Evolutionary conservation across 176 grass and related monocot species (phyloP).

Genomic region (Thalia dealbata): DNA sequence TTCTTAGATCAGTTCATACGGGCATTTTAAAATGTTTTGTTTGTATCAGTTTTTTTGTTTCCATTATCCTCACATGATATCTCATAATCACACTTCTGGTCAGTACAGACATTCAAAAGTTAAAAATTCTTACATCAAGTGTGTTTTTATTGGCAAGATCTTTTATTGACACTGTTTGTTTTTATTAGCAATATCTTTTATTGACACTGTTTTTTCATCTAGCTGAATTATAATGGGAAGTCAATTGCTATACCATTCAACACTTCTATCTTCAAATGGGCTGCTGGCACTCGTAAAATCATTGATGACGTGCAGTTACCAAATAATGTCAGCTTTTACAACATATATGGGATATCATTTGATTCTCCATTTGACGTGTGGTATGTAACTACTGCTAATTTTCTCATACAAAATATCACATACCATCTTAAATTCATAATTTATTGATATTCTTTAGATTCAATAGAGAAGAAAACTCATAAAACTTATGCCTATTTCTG

Average conservation of each 20-base stretch:
- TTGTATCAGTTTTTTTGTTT: too few relatives aligned
- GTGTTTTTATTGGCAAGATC: too few relatives aligned
- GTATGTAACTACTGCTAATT: constrained; percentile 30
- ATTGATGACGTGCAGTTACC: constrained; percentile 69
- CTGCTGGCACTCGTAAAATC: constrained; percentile 54
- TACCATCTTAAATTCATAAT: not conserved
- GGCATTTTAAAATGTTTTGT: too few relatives aligned
- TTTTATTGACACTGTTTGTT: too few relatives aligned
- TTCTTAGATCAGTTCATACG: too few relatives aligned
- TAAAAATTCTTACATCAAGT: too few relatives aligned
- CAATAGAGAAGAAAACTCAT: too few relatives aligned
- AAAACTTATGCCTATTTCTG: too few relatives aligned
- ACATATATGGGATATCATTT: constrained; percentile 58
- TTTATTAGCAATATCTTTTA: not conserved
- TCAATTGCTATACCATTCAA: constrained; percentile 74
- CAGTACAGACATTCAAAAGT: not conserved
- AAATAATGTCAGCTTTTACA: constrained; percentile 66
- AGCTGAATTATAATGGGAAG: constrained; percentile 83
- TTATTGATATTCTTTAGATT: not conserved
- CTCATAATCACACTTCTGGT: not conserved
- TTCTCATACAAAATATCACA: not conserved
- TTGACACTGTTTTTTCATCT: constrained; percentile 10
- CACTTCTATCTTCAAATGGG: constrained; percentile 63
- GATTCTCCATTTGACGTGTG: constrained; percentile 76
- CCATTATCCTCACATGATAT: too few relatives aligned